A percentile compares a stretch with the other conserved stretches of the same genome.
Conservation (phyloP, 1,284 basidiomycete species). For the Malassezia sympodialis region DNA sequence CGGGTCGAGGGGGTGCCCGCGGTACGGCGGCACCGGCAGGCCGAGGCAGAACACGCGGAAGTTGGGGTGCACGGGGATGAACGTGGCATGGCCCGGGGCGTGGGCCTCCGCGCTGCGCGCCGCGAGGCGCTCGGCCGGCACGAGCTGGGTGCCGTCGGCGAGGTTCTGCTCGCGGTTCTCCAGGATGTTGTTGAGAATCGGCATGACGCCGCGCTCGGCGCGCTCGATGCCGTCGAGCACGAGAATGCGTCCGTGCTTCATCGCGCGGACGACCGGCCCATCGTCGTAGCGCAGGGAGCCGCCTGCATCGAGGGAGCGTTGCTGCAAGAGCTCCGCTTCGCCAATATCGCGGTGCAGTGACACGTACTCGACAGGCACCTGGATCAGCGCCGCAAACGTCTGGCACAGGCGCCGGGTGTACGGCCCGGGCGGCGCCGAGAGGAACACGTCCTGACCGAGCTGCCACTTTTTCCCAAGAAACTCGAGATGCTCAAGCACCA, state of each 20-base stretch:
- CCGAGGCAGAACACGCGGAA: constrained; percentile 49
- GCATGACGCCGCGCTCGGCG: constrained; percentile 45
- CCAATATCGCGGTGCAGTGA: constrained; percentile 49
- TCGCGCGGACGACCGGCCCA: constrained; percentile 47
- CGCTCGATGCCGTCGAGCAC: constrained; percentile 49
- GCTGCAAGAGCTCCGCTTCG: constrained; percentile 49
- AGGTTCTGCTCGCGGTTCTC: constrained; percentile 48
- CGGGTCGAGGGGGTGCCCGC: constrained; percentile 48
- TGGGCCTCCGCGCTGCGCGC: constrained; percentile 25
- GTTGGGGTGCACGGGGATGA: constrained; percentile 47
- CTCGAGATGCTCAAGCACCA: constrained; percentile 43
- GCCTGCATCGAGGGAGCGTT: constrained; percentile 37
- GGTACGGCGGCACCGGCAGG: constrained; percentile 46
- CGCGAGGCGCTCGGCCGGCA: constrained; percentile 44
- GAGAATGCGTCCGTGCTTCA: constrained; percentile 47
- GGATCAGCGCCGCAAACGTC: constrained; percentile 47
- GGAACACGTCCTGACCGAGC: constrained; percentile 44
- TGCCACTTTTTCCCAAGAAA: constrained; percentile 46
- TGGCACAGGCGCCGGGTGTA: constrained; percentile 48
- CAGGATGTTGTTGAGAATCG: constrained; percentile 49
- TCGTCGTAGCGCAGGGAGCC: constrained; percentile 46
- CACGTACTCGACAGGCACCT: constrained; percentile 47
- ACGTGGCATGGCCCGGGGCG: constrained; percentile 19
- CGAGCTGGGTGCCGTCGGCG: constrained; percentile 49
- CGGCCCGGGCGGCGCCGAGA: constrained; percentile 46